Base-by-base conservation (phyloP, 257 asterid genomes). In the Scutellaria barbata region DNA sequence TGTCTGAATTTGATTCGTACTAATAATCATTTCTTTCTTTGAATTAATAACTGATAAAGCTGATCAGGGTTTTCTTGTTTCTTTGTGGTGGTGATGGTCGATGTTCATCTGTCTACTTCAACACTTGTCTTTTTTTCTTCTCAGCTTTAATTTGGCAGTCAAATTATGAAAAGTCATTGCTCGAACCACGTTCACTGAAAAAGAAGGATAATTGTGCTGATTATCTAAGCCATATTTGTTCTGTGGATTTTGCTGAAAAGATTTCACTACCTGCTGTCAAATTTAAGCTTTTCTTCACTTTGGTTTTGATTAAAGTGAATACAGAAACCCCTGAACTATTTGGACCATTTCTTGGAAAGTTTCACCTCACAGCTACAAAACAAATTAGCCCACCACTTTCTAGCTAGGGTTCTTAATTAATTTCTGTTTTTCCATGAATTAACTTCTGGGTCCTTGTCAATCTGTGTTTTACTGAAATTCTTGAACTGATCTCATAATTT, bases 21-120 rank as follows among this genome's bases (percentile, higher is more conserved):
- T 63, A 33, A 57, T 54, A 73, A 54, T 46, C 58, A 2, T 41
- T 8, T 37, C 14, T 16, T 61, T 1, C 10, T n/a, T 75, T 67
- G 16, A 17, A 12, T 62, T 4, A n/a, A 9, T 48, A 1, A 13
- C 75, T 81, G 66, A 72, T 82, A 85, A 87, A 85, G 95, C 85
- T 85, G 89, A 74, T 48, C 1, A 74, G 73, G 69, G 53, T 72
- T 47, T 76, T 59, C 68, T 77, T 74, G 75, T 47, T 72, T 62
- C 48, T 16, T 62, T 62, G 66, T 43, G 71, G 45, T 73, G 72
- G 33, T 56, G 63, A 30, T 25, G 42, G 41, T 63, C 67, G 61
- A 66, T 66, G 67, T 89, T 86, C 90, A 79, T 67, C 16, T 40
- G 92, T 91, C 97, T 73, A 84, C 81, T 55, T 75, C 82, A 55